Conservation (phyloP, 2,329 filamentous ascomycete species). For the Ophiostoma perfectum region DNA sequence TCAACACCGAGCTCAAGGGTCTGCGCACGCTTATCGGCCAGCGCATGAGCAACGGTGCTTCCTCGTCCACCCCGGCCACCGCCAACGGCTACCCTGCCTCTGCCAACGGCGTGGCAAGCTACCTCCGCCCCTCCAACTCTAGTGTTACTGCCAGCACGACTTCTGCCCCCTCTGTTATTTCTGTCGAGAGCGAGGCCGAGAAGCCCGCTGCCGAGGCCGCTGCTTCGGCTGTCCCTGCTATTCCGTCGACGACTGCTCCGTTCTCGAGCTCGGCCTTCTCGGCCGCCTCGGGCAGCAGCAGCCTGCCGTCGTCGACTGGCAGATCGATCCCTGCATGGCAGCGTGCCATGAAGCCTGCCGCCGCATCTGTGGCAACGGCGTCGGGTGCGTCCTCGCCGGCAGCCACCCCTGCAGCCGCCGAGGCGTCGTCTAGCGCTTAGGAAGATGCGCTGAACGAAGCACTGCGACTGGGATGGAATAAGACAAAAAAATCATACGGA, state of each 20-base stretch:
- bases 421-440: conserved; percentile 20
- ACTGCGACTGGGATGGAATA: neutral
- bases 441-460: neutral
- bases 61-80: neutral
- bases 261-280: conserved; percentile 18
- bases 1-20: conserved; percentile 83
- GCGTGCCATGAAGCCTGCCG: conserved; percentile 62
- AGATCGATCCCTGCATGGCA: conserved; percentile 74
- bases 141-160: conserved; percentile 26
- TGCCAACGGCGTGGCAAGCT: conserved; percentile 26
- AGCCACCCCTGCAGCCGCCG: conserved; percentile 17
- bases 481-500: neutral
- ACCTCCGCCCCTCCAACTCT: conserved; percentile 29
- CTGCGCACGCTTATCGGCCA: conserved; percentile 78
- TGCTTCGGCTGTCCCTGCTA: neutral
- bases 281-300: conserved; percentile 1
- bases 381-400: conserved; percentile 7
- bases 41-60: conserved; percentile 44
- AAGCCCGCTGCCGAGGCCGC: conserved; percentile 26
- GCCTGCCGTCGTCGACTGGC: conserved; percentile 43
- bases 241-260: conserved; percentile 19
- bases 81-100: neutral
- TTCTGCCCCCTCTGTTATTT: conserved; percentile 23
- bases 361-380: conserved; percentile 42
- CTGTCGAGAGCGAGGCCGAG: conserved; percentile 25